Evolutionary conservation across 164 flowering plant genomes (phyloP).

Genomic region (Magnolia changhungtana): DNA sequence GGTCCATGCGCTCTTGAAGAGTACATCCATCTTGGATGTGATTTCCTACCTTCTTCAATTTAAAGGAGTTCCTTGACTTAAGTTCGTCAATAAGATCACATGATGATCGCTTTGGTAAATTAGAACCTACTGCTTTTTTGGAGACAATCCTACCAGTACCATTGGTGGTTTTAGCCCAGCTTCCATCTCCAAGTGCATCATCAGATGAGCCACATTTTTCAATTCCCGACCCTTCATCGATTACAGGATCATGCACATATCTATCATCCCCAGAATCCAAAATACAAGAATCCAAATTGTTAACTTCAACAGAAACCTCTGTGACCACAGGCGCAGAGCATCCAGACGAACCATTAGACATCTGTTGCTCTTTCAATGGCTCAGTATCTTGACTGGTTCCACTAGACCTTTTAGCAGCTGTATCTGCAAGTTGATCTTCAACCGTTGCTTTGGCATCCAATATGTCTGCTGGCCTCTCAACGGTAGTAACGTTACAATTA

Average conservation of each 20-base stretch:
- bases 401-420: constrained; percentile 20
- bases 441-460: constrained; percentile 14
- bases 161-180: constrained; percentile 30
- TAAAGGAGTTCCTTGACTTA: constrained; percentile 31
- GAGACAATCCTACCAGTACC: constrained; percentile 18
- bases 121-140: constrained; percentile 14
- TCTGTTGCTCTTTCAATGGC: constrained; percentile 43
- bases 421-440: constrained; percentile 25
- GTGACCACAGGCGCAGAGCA: constrained; percentile 58
- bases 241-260: constrained; percentile 18
- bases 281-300: constrained; percentile 36
- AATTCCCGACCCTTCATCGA: constrained; percentile 58
- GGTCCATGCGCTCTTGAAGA: constrained; percentile 16
- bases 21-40: constrained; percentile 10
- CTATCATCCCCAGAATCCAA: constrained; percentile 28
- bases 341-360: constrained; percentile 52
- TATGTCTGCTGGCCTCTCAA: constrained; percentile 18
- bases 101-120: constrained; percentile 17
- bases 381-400: constrained; percentile 21
- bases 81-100: constrained; percentile 35
- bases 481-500: constrained; percentile 17
- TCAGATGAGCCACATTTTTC: constrained; percentile 52
- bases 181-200: constrained; percentile 37
- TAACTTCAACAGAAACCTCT: constrained; percentile 40
- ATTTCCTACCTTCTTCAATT: constrained; percentile 29